Conservation (phyloP, 495 filamentous ascomycete species). For the Aspergillus coremiiformis region DNA sequence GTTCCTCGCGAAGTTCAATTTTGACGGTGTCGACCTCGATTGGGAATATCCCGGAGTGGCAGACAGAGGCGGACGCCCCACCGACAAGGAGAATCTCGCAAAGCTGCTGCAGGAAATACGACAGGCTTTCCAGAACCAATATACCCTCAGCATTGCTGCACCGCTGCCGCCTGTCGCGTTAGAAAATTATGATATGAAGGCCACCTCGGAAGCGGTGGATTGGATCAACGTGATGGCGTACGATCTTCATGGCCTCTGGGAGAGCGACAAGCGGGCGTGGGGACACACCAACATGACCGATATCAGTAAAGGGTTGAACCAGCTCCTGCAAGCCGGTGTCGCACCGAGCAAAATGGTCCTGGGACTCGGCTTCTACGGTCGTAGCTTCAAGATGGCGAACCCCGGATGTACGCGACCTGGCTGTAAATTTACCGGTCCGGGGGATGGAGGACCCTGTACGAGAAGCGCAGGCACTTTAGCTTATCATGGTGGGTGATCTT, state of each 20-base stretch:
- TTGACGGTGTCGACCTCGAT: constrained; percentile 47
- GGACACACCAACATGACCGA: background rate
- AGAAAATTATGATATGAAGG: background rate
- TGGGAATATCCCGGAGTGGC: constrained; percentile 19
- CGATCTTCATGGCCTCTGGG: background rate
- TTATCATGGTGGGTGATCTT: background rate
- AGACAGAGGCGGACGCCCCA: constrained; percentile 35
- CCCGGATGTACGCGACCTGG: background rate
- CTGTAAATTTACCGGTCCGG: background rate
- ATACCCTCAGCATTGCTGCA: background rate
- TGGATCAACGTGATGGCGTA: background rate
- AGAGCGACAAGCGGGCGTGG: background rate
- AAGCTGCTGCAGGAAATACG: constrained; percentile 18
- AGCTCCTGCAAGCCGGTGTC: background rate
- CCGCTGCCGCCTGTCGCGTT: background rate
- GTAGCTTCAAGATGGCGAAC: background rate
- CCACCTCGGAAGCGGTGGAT: background rate
- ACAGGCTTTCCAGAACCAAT: background rate
- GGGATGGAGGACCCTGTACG: background rate
- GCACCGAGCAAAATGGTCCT: background rate
- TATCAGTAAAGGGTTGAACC: background rate
- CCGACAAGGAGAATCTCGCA: constrained; percentile 36
- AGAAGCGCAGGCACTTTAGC: background rate
- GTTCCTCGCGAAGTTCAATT: constrained; percentile 37
- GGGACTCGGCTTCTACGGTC: background rate